Conservation (phyloP, 495 filamentous ascomycete genomes). For the Aspergillus nanangensis region DNA sequence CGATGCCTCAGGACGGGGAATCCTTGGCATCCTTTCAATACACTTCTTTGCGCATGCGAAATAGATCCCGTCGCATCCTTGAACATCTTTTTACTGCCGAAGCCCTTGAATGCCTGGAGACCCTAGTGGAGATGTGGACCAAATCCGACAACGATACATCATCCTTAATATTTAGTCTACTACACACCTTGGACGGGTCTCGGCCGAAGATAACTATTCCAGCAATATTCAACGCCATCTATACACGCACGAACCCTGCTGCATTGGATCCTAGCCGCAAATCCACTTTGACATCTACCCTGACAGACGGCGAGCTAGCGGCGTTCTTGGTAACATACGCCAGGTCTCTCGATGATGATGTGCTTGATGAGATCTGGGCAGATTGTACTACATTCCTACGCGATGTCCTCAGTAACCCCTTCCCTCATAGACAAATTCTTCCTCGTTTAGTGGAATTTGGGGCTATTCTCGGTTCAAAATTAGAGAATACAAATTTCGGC, state of each 20-base stretch:
- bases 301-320: constrained; percentile 78
- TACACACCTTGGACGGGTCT: constrained; percentile 89
- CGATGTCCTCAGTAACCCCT: constrained; percentile 88
- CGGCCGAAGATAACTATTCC: constrained; percentile 90
- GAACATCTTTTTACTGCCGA: constrained; percentile 94
- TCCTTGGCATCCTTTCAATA: constrained; percentile 84
- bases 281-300: constrained; percentile 78
- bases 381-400: constrained; percentile 90
- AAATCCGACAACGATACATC: constrained; percentile 37
- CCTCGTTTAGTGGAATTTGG: constrained; percentile 85
- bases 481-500: constrained; percentile 96
- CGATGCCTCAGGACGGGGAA: constrained; percentile 52
- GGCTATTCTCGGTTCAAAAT: constrained; percentile 83
- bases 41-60: constrained; percentile 83
- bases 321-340: constrained; percentile 88
- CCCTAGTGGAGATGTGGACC: constrained; percentile 77
- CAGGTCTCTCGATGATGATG: constrained; percentile 86
- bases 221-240: constrained; percentile 95
- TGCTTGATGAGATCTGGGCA: constrained; percentile 98
- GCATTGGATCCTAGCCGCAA: constrained; percentile 76
- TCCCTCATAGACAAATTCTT: constrained; percentile 88
- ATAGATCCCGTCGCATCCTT: constrained; percentile 77
- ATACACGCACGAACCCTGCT: constrained; percentile 81
- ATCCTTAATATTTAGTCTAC: constrained; percentile 65
- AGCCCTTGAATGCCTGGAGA: constrained; percentile 92